Conservation (phyloP, 495 filamentous ascomycete species). For the Aspergillus carlsbadensis region DNA sequence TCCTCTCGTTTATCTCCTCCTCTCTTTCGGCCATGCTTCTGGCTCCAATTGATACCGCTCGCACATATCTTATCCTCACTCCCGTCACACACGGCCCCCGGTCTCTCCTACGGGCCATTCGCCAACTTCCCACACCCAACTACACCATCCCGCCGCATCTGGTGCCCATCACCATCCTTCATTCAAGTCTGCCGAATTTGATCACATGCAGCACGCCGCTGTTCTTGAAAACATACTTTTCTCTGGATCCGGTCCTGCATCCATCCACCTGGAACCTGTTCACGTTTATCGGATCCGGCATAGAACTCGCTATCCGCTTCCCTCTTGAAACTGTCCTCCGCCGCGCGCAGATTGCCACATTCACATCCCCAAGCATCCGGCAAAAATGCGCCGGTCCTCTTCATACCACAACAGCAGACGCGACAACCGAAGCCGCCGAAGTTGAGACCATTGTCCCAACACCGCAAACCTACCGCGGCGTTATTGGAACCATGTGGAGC, state of each 20-base stretch:
- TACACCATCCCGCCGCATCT: constrained; percentile 69
- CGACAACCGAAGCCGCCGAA: constrained; percentile 35
- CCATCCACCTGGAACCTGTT: constrained; percentile 75
- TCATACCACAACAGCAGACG: constrained; percentile 31
- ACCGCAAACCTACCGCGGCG: constrained; percentile 65
- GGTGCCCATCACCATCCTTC: constrained; percentile 78
- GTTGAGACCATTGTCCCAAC: constrained; percentile 71
- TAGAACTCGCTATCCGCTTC: constrained; percentile 81
- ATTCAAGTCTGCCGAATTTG: constrained; percentile 78
- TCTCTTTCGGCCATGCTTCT: constrained; percentile 77
- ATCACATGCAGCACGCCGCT: constrained; percentile 78
- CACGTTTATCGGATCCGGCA: constrained; percentile 70
- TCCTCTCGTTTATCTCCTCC: constrained; percentile 79
- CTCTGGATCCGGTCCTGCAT: constrained; percentile 78
- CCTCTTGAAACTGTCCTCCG: constrained; percentile 91
- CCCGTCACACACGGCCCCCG: constrained; percentile 69
- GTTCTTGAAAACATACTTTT: constrained; percentile 72
- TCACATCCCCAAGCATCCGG: constrained; percentile 44
- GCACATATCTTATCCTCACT: constrained; percentile 83
- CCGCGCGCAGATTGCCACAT: constrained; percentile 75
- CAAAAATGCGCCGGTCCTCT: constrained; percentile 56
- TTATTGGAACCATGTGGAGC: constrained; percentile 82
- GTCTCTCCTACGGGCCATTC: constrained; percentile 70
- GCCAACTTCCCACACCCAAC: constrained; percentile 65
- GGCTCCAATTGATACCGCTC: constrained; percentile 82